Evolutionary conservation across 176 grass and related monocot species (phyloP), one percentile per base, ranked within the genome.

Genomic region (Pontederia crassipes): DNA sequence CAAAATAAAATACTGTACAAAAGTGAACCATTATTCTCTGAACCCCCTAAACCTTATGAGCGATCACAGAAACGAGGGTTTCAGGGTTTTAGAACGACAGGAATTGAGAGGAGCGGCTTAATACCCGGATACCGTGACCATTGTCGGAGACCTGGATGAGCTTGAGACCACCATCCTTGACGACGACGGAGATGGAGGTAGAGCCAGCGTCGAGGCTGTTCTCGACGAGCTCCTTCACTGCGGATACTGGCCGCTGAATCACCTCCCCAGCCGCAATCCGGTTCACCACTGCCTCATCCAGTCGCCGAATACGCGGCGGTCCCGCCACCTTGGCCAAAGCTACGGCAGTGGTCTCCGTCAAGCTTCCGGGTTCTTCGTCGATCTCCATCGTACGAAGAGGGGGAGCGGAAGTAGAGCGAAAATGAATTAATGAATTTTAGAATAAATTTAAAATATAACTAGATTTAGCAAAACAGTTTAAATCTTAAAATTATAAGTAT

Each of bases 161-260:
- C 83, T 96, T 96, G 65, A 96, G 76, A 3, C 91, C 83, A 4
- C 91, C 81, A 58, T 90, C 86, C 81, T 96, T 90, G 55, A 96
- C 76, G 51, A 77, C 69, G 73, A 96, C 73, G 48, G 83, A 88
- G 58, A 90, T 47, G 73, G 83, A 82, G 65, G 83, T 75, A 11
- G 87, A 69, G 47, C 73, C 83, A 12, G 78, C 87, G 73, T 97
- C 92, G 75, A 97, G 84, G 78, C 83, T 78, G 75, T 90, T 90
- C 83, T 97, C 87, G 14, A 96, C 64, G 46, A 96, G 87, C 78
- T 88, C 83, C 81, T 96, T 96, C 70, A 90, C 92, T 59, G 81
- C 83, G 63, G 86, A 71, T 54, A 73, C 85, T 46, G 83, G 83
- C 2, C 86, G 75, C 81, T 90, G 83, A 72, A 96, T 87, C 12